Percentiles rank a stretch among this genome's conserved stretches.
These are phyloP conservation scores for Fusarium sp. DNA, from an alignment of 2,329 filamentous ascomycete species.

Conservation along the genomic window DNA sequence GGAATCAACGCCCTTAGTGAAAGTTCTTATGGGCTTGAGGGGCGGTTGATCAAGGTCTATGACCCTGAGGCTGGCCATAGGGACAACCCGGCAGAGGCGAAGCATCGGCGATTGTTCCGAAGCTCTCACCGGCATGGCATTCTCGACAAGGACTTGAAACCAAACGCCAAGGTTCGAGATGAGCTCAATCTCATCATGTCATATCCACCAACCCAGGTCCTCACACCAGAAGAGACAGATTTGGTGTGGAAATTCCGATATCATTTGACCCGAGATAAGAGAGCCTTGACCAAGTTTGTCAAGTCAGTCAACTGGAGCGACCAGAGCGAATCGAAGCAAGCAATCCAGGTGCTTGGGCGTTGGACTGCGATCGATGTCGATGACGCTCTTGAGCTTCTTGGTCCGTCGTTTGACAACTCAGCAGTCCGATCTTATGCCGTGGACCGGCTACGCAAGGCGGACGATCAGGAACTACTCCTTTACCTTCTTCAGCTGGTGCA, in stretches of 20 bases:
- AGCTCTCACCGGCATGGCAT: constrained; percentile 92
- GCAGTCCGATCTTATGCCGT: constrained; percentile 94
- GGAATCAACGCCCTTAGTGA: constrained; percentile 80
- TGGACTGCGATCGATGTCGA: constrained; percentile 99
- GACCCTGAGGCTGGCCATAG: constrained; percentile 90
- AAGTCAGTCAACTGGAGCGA: constrained; percentile 98
- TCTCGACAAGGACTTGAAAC: constrained; percentile 93
- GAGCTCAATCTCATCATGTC: constrained; percentile 91
- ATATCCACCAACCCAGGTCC: constrained; percentile 89
- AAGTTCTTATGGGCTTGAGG: constrained; percentile 58
- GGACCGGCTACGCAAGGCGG: constrained; percentile 88
- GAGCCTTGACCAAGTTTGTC: constrained; percentile 94
- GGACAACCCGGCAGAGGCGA: constrained; percentile 95
- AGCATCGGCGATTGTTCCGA: constrained; percentile 90
- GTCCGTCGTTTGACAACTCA: constrained; percentile 89
- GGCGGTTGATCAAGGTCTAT: constrained; percentile 84
- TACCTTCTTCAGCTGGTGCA: constrained; percentile 96
- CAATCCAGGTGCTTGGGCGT: constrained; percentile 87
- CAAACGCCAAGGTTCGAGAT: constrained; percentile 94
- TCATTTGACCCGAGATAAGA: constrained; percentile 91
- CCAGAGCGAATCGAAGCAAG: constrained; percentile 84
- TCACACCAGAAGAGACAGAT: constrained; percentile 93
- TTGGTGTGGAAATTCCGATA: constrained; percentile 98
- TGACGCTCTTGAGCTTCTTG: constrained; percentile 92
- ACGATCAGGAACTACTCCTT: constrained; percentile 89